A percentile compares a stretch with the other conserved stretches of the same genome.
These are phyloP conservation scores for Yueomyces sp. DNA, from an alignment of 805 yeast genomes.

Conservation along the genomic window DNA sequence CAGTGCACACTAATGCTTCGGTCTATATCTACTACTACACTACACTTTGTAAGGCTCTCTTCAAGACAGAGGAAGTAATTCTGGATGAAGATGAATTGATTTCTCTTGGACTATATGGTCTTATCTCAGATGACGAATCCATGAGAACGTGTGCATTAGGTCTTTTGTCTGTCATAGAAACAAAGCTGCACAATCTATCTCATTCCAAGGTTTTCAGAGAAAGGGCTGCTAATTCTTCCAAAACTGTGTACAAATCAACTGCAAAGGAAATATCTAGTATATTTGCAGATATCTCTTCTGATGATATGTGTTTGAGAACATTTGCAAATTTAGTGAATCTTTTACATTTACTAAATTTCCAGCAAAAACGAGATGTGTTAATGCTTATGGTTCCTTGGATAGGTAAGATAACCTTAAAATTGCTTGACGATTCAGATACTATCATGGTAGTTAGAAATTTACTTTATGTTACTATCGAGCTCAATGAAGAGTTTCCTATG, in stretches of 20 bases:
- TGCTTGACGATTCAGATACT: constrained; percentile 31
- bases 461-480: constrained; percentile 72
- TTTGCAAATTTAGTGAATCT: constrained; percentile 60
- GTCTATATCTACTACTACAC: constrained; percentile 59
- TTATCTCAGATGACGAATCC: constrained; percentile 57
- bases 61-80: constrained; percentile 34
- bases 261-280: constrained; percentile 65
- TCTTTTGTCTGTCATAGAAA: constrained; percentile 55
- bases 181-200: constrained; percentile 38
- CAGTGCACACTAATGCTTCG: constrained; percentile 33
- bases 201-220: constrained; percentile 49
- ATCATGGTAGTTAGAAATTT: constrained; percentile 69
- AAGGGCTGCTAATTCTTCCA: constrained; percentile 58
- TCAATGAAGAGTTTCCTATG: constrained; percentile 59
- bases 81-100: constrained; percentile 52
- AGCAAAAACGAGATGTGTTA: constrained; percentile 62
- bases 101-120: constrained; percentile 63
- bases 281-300: constrained; percentile 47
- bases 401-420: constrained; percentile 58
- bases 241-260: constrained; percentile 78
- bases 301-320: constrained; percentile 44
- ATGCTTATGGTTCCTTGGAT: constrained; percentile 86
- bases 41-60: constrained; percentile 52
- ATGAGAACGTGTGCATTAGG: constrained; percentile 63
- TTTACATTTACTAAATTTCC: constrained; percentile 45